A percentile compares a stretch with the other conserved stretches of the same genome.
phyloP scores from a whole-genome alignment of 2,329 filamentous ascomycete genomes.

The Pleoardoris graminearum region DNA sequence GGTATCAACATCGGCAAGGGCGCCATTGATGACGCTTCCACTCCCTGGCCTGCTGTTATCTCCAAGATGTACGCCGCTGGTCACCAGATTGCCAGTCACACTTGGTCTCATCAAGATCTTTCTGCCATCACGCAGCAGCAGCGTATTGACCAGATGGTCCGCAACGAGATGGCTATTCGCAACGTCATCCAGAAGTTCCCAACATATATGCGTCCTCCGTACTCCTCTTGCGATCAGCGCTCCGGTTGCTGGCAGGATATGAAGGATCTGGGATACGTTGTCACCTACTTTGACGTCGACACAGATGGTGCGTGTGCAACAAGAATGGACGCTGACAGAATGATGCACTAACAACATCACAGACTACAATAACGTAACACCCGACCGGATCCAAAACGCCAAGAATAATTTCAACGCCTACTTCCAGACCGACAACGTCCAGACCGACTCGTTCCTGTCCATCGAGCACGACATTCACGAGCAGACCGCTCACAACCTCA shows the following conservation, averaged over 20 bases:
- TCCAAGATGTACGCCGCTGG: conserved; percentile 58
- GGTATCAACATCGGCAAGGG: conserved; percentile 61
- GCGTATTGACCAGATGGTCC: conserved; percentile 54
- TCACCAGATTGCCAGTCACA: conserved; percentile 65
- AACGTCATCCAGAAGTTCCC: conserved; percentile 60
- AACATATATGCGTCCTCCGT: conserved; percentile 58
- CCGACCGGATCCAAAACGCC: conserved; percentile 35
- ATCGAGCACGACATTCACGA: conserved; percentile 58
- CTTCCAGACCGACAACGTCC: conserved; percentile 39
- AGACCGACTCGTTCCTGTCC: conserved; percentile 50
- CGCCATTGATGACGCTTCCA: conserved; percentile 56
- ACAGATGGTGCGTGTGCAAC: conserved; percentile 51
- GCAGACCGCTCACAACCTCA: conserved; percentile 50
- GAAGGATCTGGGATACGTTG: conserved; percentile 57
- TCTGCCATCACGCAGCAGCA: conserved; percentile 47
- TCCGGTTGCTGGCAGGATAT: conserved; percentile 43
- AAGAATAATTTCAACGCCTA: conserved; percentile 48
- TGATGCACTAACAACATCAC: not conserved
- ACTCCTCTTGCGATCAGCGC: conserved; percentile 51
- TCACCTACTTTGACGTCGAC: conserved; percentile 64
- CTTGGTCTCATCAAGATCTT: conserved; percentile 58
- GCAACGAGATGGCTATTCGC: conserved; percentile 59
- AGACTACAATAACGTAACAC: conserved; percentile 38
- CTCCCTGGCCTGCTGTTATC: conserved; percentile 55
- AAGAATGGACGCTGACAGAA: not conserved